Base-by-base conservation (phyloP, 192 early-diverging fungal species). In the Jimgerdemannia lactiflua region DNA sequence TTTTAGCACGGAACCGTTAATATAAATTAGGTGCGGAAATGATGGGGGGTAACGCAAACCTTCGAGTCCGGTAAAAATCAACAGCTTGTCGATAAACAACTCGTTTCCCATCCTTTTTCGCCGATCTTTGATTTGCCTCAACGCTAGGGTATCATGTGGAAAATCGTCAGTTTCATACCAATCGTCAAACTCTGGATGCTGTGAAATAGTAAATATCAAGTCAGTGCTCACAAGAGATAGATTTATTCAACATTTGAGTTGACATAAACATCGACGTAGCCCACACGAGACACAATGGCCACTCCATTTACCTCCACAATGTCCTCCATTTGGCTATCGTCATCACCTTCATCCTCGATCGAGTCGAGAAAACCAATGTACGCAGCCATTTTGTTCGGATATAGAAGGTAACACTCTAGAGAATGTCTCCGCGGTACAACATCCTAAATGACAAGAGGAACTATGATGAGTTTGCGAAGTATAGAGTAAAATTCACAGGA, bases 61-160 rank as follows among this genome's bases (percentile, higher is more conserved):
- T 67, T 73, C 67, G 64, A 73, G n/a, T 54, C 20, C 20, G 1
- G 72, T 64, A 64, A 73, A 64, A 19, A 29, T 42, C 72, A 73
- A 41, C 11, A 65, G 63, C 17, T 73, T 73, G 20, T 73, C 72
- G n/a, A 73, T 29, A 66, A 73, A 73, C 39, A 73, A 43, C 40
- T 65, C 72, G 9, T 66, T 40, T 4, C 43, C 42, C 64, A 73
- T 73, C 42, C 4, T 54, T 43, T 73, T 73, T 40, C 72, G 59
- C 44, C 67, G 72, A 18, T 65, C 67, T 54, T 73, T 64, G 10
- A 73, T 73, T 0, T 64, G 39, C 63, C 39, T 65, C 42, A 73
- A 4, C 19, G 44, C 54, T 42, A 42, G 43, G 3, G 72, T 18
- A 66, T 39, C 42, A 65, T 73, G 65, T 19, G 64, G 67, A 14